Evolutionary conservation across 106 monocot species (phyloP).

Genomic region (Dioscorea zingiberensis): DNA sequence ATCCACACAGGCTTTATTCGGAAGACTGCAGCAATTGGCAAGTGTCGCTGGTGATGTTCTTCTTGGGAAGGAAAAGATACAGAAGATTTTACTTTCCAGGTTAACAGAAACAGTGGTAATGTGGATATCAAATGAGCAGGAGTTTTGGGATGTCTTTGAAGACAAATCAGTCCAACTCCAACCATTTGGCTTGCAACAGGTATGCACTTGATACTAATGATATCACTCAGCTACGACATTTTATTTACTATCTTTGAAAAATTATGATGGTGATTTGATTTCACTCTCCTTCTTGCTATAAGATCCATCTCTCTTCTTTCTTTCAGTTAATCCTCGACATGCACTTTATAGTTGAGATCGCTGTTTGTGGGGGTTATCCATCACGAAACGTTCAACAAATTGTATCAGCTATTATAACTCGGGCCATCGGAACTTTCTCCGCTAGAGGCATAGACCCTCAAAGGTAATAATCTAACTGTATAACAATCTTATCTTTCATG

Average conservation of each 20-base stretch:
- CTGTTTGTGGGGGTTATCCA: constrained; percentile 71
- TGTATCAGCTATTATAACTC: constrained; percentile 71
- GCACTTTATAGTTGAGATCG: constrained; percentile 91
- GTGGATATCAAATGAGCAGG: constrained; percentile 93
- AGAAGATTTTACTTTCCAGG: constrained; percentile 84
- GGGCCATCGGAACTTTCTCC: constrained; percentile 82
- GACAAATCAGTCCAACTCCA: constrained; percentile 61
- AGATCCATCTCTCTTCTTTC: background rate
- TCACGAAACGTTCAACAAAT: constrained; percentile 72
- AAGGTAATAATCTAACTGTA: constrained; percentile 31
- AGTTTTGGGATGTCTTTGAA: constrained; percentile 95
- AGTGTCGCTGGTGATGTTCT: constrained; percentile 78
- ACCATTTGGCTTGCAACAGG: constrained; percentile 90
- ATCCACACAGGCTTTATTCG: constrained; percentile 96
- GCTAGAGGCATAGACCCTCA: constrained; percentile 82
- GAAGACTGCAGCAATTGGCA: constrained; percentile 72
- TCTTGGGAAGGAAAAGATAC: constrained; percentile 76
- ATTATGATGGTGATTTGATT: no score
- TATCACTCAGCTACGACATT: background rate
- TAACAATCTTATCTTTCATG: background rate
- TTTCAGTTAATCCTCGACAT: constrained; percentile 87
- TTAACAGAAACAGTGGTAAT: constrained; percentile 84
- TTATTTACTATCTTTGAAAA: background rate
- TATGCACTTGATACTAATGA: constrained; percentile 4
- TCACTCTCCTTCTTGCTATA: no score